Evolutionary conservation across 2,329 filamentous ascomycete genomes (phyloP).

Genomic region (Arthroderma sp.): DNA sequence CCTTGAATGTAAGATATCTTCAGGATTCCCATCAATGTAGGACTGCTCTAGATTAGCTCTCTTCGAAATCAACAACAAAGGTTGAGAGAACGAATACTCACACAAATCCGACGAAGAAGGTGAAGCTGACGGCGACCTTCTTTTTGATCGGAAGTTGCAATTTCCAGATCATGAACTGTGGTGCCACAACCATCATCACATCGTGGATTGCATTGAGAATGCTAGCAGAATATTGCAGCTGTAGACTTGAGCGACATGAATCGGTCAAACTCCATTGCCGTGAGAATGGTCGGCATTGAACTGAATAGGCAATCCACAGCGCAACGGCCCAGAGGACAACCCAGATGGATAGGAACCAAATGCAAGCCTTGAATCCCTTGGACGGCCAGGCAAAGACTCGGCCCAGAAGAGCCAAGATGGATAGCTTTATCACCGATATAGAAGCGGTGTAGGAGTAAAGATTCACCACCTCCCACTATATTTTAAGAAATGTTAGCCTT

Average conservation of each 20-base stretch:
- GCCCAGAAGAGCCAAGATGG: too few relatives aligned
- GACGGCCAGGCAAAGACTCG: too few relatives aligned
- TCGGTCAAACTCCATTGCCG: neutral
- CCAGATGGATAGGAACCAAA: too few relatives aligned
- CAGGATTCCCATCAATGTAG: too few relatives aligned
- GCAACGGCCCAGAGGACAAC: too few relatives aligned
- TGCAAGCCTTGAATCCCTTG: too few relatives aligned
- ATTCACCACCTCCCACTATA: too few relatives aligned
- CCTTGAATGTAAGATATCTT: too few relatives aligned
- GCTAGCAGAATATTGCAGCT: neutral
- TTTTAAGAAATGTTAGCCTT: too few relatives aligned
- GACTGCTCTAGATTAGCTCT: too few relatives aligned
- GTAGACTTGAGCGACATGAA: neutral
- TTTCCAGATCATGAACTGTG: neutral
- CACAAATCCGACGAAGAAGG: neutral
- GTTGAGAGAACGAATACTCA: neutral
- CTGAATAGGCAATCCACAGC: neutral
- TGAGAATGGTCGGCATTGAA: neutral
- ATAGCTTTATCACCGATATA: too few relatives aligned
- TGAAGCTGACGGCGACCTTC: neutral
- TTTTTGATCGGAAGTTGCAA: neutral
- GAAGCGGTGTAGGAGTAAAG: too few relatives aligned
- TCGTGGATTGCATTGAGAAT: neutral
- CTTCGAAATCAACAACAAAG: neutral
- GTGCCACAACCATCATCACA: neutral